Evolutionary conservation across 306 rosid species (phyloP), one percentile per base, ranked within the genome.

Genomic region (Cicer pinnatifidum): DNA sequence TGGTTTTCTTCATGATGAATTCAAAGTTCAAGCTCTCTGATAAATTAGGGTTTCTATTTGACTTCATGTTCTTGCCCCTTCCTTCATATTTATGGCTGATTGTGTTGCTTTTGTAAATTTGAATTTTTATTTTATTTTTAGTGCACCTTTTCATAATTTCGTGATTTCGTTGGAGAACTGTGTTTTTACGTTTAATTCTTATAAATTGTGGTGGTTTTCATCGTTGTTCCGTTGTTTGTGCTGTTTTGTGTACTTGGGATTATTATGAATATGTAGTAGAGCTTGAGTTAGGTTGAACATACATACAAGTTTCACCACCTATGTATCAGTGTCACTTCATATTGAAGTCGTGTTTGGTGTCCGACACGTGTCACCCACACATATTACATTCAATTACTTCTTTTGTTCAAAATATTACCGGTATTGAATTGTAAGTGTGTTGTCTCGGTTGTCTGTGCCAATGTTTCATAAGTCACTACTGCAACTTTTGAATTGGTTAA

Each of bases 21-120:
- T 28, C 33, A 28, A 28, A 28, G 33, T 20, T 48, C 54, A 48
- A 69, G 13, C 64, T 62, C 20, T 53, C 9, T 44, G 10, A 23
- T 65, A 47, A 40, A 52, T 77, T 80, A 77, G 85, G 82, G 72
- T 80, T 80, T 80, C 39, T 2, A 8, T 37, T 40, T 19, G 16
- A 48, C 7, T 58, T 58, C 53, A 1, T 59, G 43, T 57, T 53
- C 11, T 16, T 53, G 10, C 59, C 33, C 4, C 33, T 28, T 28
- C 33, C 33, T 28, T 28, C 33, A 28, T 28, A 28, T 28, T 28
- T 28, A 28, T 28, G 39, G n/a, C 7, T 48, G 58, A 48, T 70
- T 80, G 19, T 54, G 62, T 35, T 52, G 3, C 17, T 28, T 48
- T 19, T 8, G 3, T 33, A 8, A 61, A 45, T 17, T 53, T 75